Conservation (phyloP, 306 rosid genomes). For the Cajanus cajan region DNA sequence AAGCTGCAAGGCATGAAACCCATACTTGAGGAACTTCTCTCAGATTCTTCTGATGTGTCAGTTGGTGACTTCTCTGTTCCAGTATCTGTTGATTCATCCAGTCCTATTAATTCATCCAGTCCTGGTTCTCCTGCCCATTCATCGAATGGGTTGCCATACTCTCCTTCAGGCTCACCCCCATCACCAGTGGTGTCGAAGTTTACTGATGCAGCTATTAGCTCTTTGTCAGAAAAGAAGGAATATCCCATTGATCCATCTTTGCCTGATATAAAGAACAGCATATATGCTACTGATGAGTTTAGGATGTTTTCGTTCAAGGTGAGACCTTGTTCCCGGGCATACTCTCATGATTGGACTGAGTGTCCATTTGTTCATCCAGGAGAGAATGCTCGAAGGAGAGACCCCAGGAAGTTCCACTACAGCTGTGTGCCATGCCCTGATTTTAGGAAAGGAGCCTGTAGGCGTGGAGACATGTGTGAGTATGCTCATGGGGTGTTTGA, state of each 20-base stretch:
- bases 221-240: slow-evolving; percentile 63
- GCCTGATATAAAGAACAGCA: slow-evolving; percentile 83
- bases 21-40: slow-evolving; percentile 57
- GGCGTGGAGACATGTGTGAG: slow-evolving; percentile 88
- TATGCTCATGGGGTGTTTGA: slow-evolving; percentile 94
- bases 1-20: slow-evolving; percentile 42
- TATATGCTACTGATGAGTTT: slow-evolving; percentile 79
- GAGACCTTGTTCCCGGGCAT: slow-evolving; percentile 85
- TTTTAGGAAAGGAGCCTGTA: slow-evolving; percentile 77
- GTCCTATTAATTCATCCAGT: slow-evolving; percentile 42
- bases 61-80: slow-evolving; percentile 40
- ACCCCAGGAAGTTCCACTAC: slow-evolving; percentile 82
- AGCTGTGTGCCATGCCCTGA: slow-evolving; percentile 93
- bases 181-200: slow-evolving; percentile 49
- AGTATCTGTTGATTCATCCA: slow-evolving; percentile 40
- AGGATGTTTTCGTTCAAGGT: slow-evolving; percentile 93
- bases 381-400: slow-evolving; percentile 91
- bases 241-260: slow-evolving; percentile 84
- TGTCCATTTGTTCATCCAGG: slow-evolving; percentile 96
- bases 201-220: slow-evolving; percentile 41
- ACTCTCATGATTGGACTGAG: slow-evolving; percentile 95
- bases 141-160: slow-evolving; percentile 42
- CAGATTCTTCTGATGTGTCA: slow-evolving; percentile 37
- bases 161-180: slow-evolving; percentile 52
- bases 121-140: slow-evolving; percentile 48